Evolutionary conservation across 176 grass and related monocot genomes (phyloP), one percentile per base, ranked within the genome.

Genomic region (Oryza meyeriana): DNA sequence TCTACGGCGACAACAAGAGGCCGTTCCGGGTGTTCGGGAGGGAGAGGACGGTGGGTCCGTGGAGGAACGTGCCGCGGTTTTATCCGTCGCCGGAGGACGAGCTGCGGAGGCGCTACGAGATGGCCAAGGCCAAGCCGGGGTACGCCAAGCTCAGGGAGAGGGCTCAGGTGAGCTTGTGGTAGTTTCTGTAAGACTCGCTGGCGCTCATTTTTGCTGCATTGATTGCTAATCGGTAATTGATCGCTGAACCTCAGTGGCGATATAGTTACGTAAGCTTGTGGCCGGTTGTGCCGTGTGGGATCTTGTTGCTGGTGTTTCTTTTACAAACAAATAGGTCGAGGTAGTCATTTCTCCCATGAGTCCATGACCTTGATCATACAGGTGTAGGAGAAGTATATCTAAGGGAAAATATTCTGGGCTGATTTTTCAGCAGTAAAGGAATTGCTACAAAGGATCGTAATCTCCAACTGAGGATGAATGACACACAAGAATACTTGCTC

Each of bases 1-100:
- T 98, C 50, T 98, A 98, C 69, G 92, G 95, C 48, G 95, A 98
- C 86, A 91, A 91, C 88, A 90, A 91, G 81, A 81, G 86, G 61
- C 95, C 88, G 33, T 88, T 66, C 61, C 84, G 78, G 61, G 41
- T 89, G 35, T 64, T 90, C 31, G 95, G 95, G 20, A 79, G 62
- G 79, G 83, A 97, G 61, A 79, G 95, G 76, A 94, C 92, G 41
- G 74, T 94, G 12, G 95, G 95, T 20, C 95, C 90, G 0, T 97
- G 95, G 95, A 93, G 57, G 90, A 98, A 98, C 57, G 44, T 79
- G 38, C 74, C 90, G 40, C 87, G 95, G 45, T 98, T 98, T 90
- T 94, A 89, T 78, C 90, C 92, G 6, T 91, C 95, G 13, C 67
- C 88, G 24, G 75, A 89, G 84, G 69, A 93, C 79, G 95, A 98